A percentile compares a stretch with the other conserved stretches of the same genome.
These are phyloP conservation scores for Trichoderma citrinoviride DNA, from an alignment of 2,329 filamentous ascomycete genomes.

Conservation along the genomic window DNA sequence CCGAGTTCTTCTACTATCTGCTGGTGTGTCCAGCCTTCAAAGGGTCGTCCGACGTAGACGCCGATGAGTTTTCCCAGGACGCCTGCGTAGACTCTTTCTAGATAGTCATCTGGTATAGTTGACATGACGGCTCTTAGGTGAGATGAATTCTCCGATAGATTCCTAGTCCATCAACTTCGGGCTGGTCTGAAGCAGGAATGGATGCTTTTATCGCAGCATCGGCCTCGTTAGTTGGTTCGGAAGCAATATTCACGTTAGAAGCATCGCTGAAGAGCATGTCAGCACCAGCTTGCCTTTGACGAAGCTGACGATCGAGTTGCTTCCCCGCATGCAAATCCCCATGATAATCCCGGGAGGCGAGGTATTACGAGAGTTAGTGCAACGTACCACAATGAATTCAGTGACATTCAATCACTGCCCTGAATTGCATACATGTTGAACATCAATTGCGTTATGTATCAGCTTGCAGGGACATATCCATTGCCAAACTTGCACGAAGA, in stretches of 20 bases:
- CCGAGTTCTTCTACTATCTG: slow-evolving; percentile 34
- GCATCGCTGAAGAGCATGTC: not conserved
- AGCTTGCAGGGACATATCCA: too few species aligned
- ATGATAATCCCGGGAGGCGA: not conserved
- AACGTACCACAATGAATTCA: not conserved
- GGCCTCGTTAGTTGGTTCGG: too few species aligned
- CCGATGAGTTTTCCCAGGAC: slow-evolving; percentile 41
- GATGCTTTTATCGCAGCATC: too few species aligned
- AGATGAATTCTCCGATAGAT: too few species aligned
- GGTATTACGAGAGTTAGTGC: not conserved
- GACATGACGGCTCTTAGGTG: not conserved
- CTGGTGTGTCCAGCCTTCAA: slow-evolving; percentile 39
- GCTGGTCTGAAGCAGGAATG: too few species aligned
- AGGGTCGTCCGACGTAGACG: slow-evolving; percentile 39
- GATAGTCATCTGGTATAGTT: slow-evolving; percentile 29
- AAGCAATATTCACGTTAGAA: not conserved
- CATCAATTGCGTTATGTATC: too few species aligned
- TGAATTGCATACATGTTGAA: too few species aligned
- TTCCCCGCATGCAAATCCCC: slow-evolving; percentile 6
- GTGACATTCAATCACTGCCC: too few species aligned
- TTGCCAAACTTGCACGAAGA: too few species aligned
- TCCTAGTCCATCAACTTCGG: not conserved
- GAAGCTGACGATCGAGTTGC: not conserved
- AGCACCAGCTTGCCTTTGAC: not conserved
- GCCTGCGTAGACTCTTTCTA: slow-evolving; percentile 38